These are phyloP conservation scores for Penicillium corylophilum DNA, from an alignment of 2,329 filamentous ascomycete species.

Conservation along the genomic window DNA sequence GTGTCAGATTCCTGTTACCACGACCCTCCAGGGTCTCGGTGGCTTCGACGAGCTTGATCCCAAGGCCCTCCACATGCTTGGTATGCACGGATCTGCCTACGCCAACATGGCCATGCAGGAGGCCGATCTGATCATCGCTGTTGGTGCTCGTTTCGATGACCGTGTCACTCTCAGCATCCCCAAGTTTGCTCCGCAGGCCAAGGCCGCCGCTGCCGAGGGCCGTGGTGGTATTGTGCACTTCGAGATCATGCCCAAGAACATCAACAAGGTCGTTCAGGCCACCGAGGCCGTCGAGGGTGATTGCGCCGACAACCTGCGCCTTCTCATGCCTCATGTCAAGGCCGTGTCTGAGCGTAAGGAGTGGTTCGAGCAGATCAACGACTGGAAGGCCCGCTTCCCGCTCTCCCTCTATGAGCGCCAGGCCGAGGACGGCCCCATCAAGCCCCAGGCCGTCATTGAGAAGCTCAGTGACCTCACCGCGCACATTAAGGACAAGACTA, in stretches of 20 bases:
- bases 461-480: constrained; percentile 82
- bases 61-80: constrained; percentile 96
- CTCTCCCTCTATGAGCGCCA: constrained; percentile 78
- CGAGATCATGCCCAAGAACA: constrained; percentile 99
- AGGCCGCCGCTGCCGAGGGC: constrained; percentile 76
- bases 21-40: constrained; percentile 89
- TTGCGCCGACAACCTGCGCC: constrained; percentile 72
- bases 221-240: constrained; percentile 96
- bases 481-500: constrained; percentile 74
- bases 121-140: constrained; percentile 90
- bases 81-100: constrained; percentile 96
- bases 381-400: constrained; percentile 91
- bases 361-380: constrained; percentile 87
- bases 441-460: constrained; percentile 90
- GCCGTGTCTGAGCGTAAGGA: constrained; percentile 66
- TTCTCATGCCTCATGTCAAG: constrained; percentile 71
- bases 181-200: constrained; percentile 88
- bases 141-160: constrained; percentile 93
- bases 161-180: constrained; percentile 79
- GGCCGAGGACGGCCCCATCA: constrained; percentile 75
- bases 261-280: constrained; percentile 98
- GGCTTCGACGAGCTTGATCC: constrained; percentile 89
- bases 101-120: constrained; percentile 99
- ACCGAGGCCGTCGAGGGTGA: constrained; percentile 95
- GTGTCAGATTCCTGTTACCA: constrained; percentile 88